Evolutionary conservation across 805 yeast genomes (phyloP).

Genomic region (Myxozyma monticola): DNA sequence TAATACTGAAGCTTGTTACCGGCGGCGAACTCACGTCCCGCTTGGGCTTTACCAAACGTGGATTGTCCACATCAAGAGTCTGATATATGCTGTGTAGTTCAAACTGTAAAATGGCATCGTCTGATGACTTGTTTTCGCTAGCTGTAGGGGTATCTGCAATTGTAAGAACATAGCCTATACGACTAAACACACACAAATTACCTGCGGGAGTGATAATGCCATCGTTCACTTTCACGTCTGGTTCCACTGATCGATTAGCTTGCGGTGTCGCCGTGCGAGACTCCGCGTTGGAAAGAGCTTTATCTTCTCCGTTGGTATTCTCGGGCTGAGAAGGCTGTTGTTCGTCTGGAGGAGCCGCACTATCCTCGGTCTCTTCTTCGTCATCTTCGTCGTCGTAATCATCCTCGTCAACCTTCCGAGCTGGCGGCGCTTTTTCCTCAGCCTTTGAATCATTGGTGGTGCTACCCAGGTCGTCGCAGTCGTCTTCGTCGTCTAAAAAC

Average conservation of each 20-base stretch:
- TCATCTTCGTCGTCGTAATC: slow-evolving; percentile 45
- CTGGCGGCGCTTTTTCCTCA: slow-evolving; percentile 8
- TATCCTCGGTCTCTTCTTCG: slow-evolving; percentile 37
- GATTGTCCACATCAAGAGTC: slow-evolving; percentile 20
- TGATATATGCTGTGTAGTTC: slow-evolving; percentile 19
- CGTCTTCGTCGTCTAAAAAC: slow-evolving; percentile 32
- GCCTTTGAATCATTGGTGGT: background rate
- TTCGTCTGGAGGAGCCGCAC: background rate
- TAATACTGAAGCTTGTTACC: background rate
- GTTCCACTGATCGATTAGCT: slow-evolving; percentile 1
- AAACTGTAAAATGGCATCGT: slow-evolving; percentile 7
- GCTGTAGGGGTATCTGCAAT: slow-evolving; percentile 21
- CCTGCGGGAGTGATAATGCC: slow-evolving; percentile 29
- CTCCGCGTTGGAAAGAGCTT: background rate
- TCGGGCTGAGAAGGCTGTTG: background rate
- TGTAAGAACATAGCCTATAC: background rate
- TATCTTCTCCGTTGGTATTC: background rate
- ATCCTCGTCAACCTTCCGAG: slow-evolving; percentile 25
- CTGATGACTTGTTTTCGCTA: slow-evolving; percentile 8
- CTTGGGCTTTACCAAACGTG: background rate
- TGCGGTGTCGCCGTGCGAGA: slow-evolving; percentile 9
- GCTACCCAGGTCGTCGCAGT: background rate
- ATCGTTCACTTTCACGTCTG: slow-evolving; percentile 9
- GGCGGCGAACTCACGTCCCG: no score
- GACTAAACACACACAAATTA: background rate